phyloP scores from a whole-genome alignment of 176 grass and related monocot species.

The Carex pumila region DNA sequence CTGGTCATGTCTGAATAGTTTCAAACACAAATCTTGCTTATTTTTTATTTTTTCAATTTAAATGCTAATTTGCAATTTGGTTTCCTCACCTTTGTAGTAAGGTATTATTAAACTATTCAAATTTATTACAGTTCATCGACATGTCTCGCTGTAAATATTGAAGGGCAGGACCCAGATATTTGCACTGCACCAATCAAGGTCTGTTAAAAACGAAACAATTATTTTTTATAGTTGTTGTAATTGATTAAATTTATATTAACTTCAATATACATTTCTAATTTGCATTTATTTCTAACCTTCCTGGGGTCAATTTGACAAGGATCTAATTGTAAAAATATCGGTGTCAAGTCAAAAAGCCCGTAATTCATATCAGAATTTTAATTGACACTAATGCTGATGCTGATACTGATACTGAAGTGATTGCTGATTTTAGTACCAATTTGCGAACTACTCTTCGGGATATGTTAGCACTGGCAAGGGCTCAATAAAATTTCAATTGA shows the following conservation, averaged over 20 bases:
- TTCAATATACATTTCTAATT: not conserved
- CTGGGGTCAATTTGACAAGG: not conserved
- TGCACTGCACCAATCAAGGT: constrained; percentile 90
- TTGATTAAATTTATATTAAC: not conserved
- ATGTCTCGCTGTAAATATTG: constrained; percentile 35
- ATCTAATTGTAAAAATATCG: not conserved
- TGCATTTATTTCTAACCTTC: not conserved
- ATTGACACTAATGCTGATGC: not conserved
- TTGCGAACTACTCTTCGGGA: constrained; percentile 51
- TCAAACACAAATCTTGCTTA: not conserved
- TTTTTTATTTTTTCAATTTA: not conserved
- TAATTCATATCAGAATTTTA: not conserved
- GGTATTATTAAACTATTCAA: not conserved
- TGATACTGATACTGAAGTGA: not conserved
- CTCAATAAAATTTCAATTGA: constrained; percentile 47
- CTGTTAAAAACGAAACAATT: not conserved
- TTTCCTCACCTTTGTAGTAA: not conserved
- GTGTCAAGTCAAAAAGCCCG: not conserved
- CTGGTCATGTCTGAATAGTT: not conserved
- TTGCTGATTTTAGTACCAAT: constrained; percentile 49
- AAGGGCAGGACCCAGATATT: constrained; percentile 42
- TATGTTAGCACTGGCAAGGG: constrained; percentile 40
- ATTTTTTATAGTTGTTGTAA: not conserved
- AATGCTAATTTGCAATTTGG: not conserved
- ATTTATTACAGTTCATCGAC: constrained; percentile 39